Base-by-base conservation (phyloP, 495 filamentous ascomycete species). In the Annulohypoxylon nitens region DNA sequence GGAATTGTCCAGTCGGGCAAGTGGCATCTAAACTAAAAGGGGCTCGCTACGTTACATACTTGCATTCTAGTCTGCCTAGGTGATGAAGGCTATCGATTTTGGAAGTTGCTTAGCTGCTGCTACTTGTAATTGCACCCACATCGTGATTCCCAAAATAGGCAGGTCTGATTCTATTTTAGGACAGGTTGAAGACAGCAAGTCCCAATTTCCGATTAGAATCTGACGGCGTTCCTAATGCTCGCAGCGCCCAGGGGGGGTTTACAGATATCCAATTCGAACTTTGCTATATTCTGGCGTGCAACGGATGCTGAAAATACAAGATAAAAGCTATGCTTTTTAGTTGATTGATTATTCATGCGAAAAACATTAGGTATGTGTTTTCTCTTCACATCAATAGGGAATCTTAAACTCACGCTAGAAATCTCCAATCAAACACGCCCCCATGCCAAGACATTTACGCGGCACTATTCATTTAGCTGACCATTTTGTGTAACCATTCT, bases 161-260 rank as follows among this genome's bases (percentile, higher is more conserved):
- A 66, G 39, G 58, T 39, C 63, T 66, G 23, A 6, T 30, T 53
- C 53, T 23, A 1, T 66, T 65, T 66, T 8, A 36, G 63, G 30
- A 30, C 3, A 1, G 33, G 8, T 55, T 55, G 9, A 20, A 43
- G 23, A 26, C 5, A 57, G 25, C 45, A 57, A 11, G 53, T 3
- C n/a, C 14, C 14, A 48, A 26, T 53, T 47, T 66, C 39, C 23
- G 63, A 58, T 58, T 66, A 66, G 63, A 58, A 66, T 66, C 63
- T 58, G 53, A 58, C 63, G 23, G 12, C 16, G 23, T 11, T 26
- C 25, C 25, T 30, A 25, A 30, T 54, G 25, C 6, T 30, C 50
- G 25, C 12, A 33, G 25, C 25, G 25, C 50, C 7, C 50, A n/a
- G 11, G 50, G 12, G 30, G 2, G 2, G 9, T 3, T 11, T 12